Evolutionary conservation across 139 green algal species (phyloP).

Genomic region (Ostreobium quekettii): DNA sequence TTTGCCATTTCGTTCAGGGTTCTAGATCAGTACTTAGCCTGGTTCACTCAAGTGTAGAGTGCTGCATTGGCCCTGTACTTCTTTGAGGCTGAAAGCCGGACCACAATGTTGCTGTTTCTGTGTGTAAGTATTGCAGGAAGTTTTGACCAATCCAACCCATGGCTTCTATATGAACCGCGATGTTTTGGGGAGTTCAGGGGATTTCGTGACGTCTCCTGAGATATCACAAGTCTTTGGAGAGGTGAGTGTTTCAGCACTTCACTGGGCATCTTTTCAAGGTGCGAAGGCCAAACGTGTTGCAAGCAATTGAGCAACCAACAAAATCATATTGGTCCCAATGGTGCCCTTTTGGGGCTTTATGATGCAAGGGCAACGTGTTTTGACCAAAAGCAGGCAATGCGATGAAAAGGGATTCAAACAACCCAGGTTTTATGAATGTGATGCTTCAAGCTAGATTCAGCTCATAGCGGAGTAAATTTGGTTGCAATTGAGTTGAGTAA

Average conservation of each 20-base stretch:
- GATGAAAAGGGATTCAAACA: too few relatives aligned
- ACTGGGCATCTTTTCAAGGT: too few relatives aligned
- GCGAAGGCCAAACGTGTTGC: too few relatives aligned
- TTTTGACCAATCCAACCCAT: constrained; percentile 61
- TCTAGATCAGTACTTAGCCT: not conserved
- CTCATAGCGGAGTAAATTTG: too few relatives aligned
- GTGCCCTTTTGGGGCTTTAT: too few relatives aligned
- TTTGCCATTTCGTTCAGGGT: not conserved
- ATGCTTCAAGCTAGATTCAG: too few relatives aligned
- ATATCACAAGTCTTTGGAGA: constrained; percentile 97
- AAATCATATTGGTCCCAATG: too few relatives aligned
- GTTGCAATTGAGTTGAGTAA: not conserved
- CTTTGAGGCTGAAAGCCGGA: not conserved
- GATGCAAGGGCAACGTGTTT: too few relatives aligned
- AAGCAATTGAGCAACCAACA: too few relatives aligned
- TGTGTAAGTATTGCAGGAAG: constrained; percentile 62
- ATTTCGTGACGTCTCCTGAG: constrained; percentile 96
- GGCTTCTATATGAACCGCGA: constrained; percentile 80
- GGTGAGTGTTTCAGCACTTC: too few relatives aligned
- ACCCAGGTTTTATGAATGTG: too few relatives aligned
- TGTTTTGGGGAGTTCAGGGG: constrained; percentile 81
- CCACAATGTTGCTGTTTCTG: not conserved
- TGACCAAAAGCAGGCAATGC: too few relatives aligned
- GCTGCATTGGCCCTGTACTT: not conserved
- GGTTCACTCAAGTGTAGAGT: not conserved